Evolutionary conservation across 1,284 basidiomycete species (phyloP).

Genomic region (Heterobasidion occidentale): DNA sequence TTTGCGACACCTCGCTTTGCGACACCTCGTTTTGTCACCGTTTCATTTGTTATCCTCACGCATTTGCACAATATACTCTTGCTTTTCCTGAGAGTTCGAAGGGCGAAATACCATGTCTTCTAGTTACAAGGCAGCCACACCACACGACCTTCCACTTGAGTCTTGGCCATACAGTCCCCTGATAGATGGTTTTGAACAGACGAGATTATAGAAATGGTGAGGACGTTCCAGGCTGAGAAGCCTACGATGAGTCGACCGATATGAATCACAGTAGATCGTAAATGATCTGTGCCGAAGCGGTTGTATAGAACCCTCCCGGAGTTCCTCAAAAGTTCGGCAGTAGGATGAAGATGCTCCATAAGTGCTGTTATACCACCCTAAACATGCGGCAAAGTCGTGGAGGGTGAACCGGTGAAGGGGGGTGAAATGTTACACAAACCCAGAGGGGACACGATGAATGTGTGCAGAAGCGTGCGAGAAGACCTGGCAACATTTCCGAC

Average conservation of each 20-base stretch:
- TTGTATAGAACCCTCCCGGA: neutral
- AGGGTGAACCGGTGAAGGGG: neutral
- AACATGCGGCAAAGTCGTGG: neutral
- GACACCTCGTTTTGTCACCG: slow-evolving; percentile 6
- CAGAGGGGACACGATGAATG: neutral
- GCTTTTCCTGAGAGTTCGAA: too few species aligned
- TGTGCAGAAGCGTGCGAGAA: neutral
- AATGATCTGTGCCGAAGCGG: neutral
- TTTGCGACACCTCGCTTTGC: slow-evolving; percentile 11
- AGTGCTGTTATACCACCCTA: neutral
- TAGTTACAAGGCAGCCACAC: too few species aligned
- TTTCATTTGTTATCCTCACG: slow-evolving; percentile 1
- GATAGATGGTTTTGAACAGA: too few species aligned
- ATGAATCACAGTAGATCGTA: neutral
- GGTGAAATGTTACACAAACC: neutral
- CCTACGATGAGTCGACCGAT: neutral
- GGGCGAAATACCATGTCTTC: too few species aligned
- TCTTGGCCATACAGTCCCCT: too few species aligned
- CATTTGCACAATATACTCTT: too few species aligned
- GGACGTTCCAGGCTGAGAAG: neutral
- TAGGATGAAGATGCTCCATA: neutral
- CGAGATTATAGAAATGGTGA: neutral
- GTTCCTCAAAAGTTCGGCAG: neutral
- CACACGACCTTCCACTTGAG: too few species aligned
- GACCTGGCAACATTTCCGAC: neutral